Base-by-base conservation (phyloP, 2,329 filamentous ascomycete genomes). In the Claviceps lovelessii region DNA sequence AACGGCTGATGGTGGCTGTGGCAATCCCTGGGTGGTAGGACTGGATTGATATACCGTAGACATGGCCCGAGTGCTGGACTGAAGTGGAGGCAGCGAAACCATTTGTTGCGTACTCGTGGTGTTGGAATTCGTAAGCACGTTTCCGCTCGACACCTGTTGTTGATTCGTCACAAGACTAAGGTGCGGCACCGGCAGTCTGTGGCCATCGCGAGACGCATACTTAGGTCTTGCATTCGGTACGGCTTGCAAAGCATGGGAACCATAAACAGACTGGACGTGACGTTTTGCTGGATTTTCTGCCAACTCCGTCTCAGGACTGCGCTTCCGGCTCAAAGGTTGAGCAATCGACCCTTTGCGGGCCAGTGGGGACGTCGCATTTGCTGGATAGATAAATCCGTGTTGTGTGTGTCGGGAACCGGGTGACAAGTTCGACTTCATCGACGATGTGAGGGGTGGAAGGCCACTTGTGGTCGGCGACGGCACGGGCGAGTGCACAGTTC, bases 1-100 rank as follows among this genome's bases (percentile, higher is more conserved):
- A 23, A 62, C 56, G 8, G 58, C 54, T 17, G 67, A 67, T 51
- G 71, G 69, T 49, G 71, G 69, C 17, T 69, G 69, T 17, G 69
- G 62, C 63, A 72, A 60, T 33, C 66, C n/a, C 10, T 35, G 52
- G 11, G 31, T 60, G 55, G 67, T 64, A 1, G 81, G 72, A 11
- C 74, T 70, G 13, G 76, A 76, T 37, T 82, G 77, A 66, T 87
- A 95, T 1, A 90, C 84, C 19, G 86, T 81, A 7, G 85, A 78
- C 84, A 95, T 90, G 9, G 88, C 80, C 51, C 86, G 81, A 41
- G 78, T 70, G n/a, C 76, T 75, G 13, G 77, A 72, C 15, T 78
- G 77, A 17, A 87, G 68, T 2, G 84, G 78, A 15, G 84, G 83
- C 10, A 87, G 72, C 28, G 85, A 83, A 28, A 82, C 71, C 54